phyloP scores from a whole-genome alignment of 2,329 filamentous ascomycete species.

The Tothia fuscella region DNA sequence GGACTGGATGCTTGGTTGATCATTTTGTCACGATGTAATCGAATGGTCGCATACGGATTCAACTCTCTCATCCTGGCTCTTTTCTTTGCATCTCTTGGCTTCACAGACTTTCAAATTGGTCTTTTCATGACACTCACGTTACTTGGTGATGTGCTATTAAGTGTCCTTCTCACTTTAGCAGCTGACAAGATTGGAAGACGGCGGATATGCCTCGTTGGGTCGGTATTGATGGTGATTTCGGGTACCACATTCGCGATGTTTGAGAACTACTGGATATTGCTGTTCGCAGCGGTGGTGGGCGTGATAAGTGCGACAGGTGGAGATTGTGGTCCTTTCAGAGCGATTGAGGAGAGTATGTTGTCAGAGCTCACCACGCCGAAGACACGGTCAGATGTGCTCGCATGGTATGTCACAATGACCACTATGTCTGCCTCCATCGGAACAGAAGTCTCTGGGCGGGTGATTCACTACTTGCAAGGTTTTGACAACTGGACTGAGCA shows the following conservation, averaged over 20 bases:
- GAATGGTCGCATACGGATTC: conserved; percentile 26
- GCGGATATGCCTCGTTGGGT: conserved; percentile 22
- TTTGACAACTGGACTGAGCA: conserved; percentile 2
- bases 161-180: conserved; percentile 24
- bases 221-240: conserved; percentile 23
- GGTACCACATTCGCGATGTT: conserved; percentile 25
- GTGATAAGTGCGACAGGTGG: conserved; percentile 28
- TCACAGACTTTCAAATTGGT: conserved; percentile 26
- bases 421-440: conserved; percentile 18
- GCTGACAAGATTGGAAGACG: conserved; percentile 26
- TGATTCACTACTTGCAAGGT: conserved; percentile 7
- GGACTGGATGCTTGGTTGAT: conserved; percentile 16
- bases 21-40: conserved; percentile 23
- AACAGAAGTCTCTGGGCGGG: conserved; percentile 8
- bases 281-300: conserved; percentile 25
- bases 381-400: conserved; percentile 25
- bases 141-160: conserved; percentile 26
- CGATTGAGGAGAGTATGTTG: conserved; percentile 27
- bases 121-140: conserved; percentile 30
- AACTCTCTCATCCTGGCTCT: conserved; percentile 25
- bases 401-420: conserved; percentile 28
- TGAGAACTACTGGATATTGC: conserved; percentile 21
- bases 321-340: conserved; percentile 30
- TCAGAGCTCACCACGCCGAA: conserved; percentile 24
- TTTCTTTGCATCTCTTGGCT: conserved; percentile 23